Conservation (phyloP, 805 yeast species). For the Lachancea mirantina region DNA sequence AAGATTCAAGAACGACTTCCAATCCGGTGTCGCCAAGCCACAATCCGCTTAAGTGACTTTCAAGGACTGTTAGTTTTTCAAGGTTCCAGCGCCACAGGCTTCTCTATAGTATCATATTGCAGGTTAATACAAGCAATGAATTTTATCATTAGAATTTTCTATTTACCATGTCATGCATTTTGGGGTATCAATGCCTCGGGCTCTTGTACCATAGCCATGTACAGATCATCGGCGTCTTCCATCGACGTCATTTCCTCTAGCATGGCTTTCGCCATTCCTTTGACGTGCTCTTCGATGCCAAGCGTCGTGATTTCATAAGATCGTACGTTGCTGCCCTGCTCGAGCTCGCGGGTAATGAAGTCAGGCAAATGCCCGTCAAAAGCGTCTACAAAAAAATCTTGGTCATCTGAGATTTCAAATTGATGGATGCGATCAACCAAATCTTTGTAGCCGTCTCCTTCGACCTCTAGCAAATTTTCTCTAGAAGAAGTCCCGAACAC, state of each 20-base stretch:
- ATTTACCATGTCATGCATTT: background rate
- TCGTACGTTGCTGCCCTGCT: conserved; percentile 26
- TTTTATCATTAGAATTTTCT: conserved; percentile 2
- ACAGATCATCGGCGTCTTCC: conserved; percentile 74
- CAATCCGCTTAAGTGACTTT: conserved; percentile 53
- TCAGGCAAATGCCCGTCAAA: conserved; percentile 42
- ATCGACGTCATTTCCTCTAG: conserved; percentile 61
- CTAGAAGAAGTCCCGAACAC: conserved; percentile 36
- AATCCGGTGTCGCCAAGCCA: conserved; percentile 70
- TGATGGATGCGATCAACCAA: conserved; percentile 34
- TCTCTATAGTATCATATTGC: conserved; percentile 10
- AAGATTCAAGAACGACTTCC: conserved; percentile 99
- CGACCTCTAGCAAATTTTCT: conserved; percentile 12
- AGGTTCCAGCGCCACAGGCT: too few relatives aligned
- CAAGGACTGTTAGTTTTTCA: too few relatives aligned
- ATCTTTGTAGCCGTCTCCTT: conserved; percentile 16
- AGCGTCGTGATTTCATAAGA: conserved; percentile 42
- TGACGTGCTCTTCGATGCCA: conserved; percentile 53
- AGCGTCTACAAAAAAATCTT: conserved; percentile 30
- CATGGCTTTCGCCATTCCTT: conserved; percentile 64
- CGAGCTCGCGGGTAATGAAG: conserved; percentile 30
- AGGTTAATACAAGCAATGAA: conserved; percentile 8
- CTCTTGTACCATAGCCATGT: conserved; percentile 48
- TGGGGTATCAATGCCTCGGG: conserved; percentile 1
- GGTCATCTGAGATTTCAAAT: conserved; percentile 19